Percentiles rank a stretch among this genome's conserved stretches.
phyloP scores from a whole-genome alignment of 345 rosid genomes.

The Ricinus communis region DNA sequence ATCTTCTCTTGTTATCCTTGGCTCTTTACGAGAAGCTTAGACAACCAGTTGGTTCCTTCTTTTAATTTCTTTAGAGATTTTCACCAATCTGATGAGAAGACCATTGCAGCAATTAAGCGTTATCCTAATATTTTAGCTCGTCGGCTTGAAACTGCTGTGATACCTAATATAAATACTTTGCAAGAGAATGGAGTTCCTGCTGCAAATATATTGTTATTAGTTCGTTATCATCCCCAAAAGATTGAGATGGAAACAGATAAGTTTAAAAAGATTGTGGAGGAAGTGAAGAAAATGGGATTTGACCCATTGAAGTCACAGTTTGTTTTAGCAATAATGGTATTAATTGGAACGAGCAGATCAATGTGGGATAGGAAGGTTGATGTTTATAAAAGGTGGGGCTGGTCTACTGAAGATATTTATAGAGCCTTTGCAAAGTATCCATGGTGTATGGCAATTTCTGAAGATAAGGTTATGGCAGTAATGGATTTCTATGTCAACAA shows the following conservation, averaged over 20 bases:
- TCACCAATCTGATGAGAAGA: not conserved
- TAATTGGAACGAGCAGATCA: slow-evolving; percentile 32
- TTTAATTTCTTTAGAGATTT: slow-evolving; percentile 13
- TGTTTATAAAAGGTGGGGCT: slow-evolving; percentile 49
- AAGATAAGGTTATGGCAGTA: slow-evolving; percentile 32
- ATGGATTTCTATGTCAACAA: slow-evolving; percentile 51
- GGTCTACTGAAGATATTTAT: slow-evolving; percentile 44
- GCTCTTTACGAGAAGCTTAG: slow-evolving; percentile 9
- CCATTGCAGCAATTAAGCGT: not conserved
- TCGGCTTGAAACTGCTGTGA: not conserved
- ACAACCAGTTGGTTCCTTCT: slow-evolving; percentile 14
- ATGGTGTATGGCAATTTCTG: slow-evolving; percentile 41
- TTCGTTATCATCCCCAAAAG: not conserved
- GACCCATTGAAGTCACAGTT: slow-evolving; percentile 38
- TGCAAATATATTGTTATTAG: not conserved
- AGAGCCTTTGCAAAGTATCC: slow-evolving; percentile 49
- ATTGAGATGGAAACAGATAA: not conserved
- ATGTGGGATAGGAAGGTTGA: slow-evolving; percentile 41
- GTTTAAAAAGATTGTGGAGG: slow-evolving; percentile 13
- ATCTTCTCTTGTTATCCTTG: not conserved
- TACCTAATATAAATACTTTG: slow-evolving; percentile 1
- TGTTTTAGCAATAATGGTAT: slow-evolving; percentile 37
- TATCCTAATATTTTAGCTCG: not conserved
- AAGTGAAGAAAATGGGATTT: slow-evolving; percentile 48
- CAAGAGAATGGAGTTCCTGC: slow-evolving; percentile 20